Percentiles rank a stretch among this genome's conserved stretches.
Evolutionary conservation across 2,329 filamentous ascomycete species (phyloP).

Genomic region (Colletotrichum camelliae): DNA sequence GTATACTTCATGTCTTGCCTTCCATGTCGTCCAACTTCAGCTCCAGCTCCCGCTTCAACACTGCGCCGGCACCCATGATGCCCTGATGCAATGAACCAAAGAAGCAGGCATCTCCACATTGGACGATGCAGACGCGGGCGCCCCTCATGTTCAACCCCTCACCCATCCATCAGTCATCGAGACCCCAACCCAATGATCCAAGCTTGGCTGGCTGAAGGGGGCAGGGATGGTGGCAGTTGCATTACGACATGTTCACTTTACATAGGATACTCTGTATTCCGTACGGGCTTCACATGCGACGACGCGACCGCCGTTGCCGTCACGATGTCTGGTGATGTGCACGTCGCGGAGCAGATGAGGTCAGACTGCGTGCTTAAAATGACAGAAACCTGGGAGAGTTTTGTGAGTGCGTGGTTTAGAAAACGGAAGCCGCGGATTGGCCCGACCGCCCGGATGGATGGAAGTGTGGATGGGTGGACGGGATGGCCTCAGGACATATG

Average conservation of each 20-base stretch:
- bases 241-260: constrained; percentile 11
- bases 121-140: background rate
- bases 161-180: background rate
- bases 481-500: background rate
- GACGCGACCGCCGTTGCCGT: background rate
- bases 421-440: background rate
- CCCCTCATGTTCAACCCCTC: constrained; percentile 12
- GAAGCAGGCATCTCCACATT: background rate
- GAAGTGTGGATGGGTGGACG: background rate
- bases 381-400: background rate
- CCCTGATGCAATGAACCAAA: background rate
- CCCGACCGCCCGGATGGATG: constrained; percentile 11
- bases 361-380: constrained; percentile 12
- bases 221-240: background rate
- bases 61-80: background rate
- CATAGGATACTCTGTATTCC: background rate
- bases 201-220: constrained; percentile 2
- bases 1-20: background rate
- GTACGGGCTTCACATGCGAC: constrained; percentile 12
- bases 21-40: background rate
- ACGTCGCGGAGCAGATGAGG: background rate
- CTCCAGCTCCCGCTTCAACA: background rate
- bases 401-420: background rate
- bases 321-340: constrained; percentile 12
- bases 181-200: constrained; percentile 9